phyloP scores from a whole-genome alignment of 352 stramenopile genomes.

The Phytophthora pinifolia region DNA sequence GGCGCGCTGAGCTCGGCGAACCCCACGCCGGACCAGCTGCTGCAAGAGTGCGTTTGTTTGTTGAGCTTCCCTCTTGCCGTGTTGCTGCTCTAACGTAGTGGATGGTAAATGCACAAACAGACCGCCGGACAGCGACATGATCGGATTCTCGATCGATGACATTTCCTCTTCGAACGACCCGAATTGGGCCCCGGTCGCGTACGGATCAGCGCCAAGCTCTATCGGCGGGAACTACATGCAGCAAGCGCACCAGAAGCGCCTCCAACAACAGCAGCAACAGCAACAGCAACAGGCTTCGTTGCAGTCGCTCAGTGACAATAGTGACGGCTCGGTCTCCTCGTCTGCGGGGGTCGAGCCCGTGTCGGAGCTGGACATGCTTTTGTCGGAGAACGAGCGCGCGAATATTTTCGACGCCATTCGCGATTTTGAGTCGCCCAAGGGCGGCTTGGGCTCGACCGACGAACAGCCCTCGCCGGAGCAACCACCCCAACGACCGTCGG shows the following conservation, averaged over 20 bases:
- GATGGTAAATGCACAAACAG: conserved; percentile 10
- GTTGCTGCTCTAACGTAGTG: conserved; percentile 1
- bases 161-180: conserved; percentile 51
- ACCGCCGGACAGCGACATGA: conserved; percentile 55
- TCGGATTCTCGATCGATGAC: conserved; percentile 69
- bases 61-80: neutral
- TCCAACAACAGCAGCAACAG: conserved; percentile 17
- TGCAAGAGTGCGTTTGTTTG: conserved; percentile 53
- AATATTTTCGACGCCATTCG: conserved; percentile 76
- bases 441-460: conserved; percentile 13
- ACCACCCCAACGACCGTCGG: conserved; percentile 10
- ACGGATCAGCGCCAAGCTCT: conserved; percentile 26
- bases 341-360: conserved; percentile 22
- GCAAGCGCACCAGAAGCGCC: conserved; percentile 20
- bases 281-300: conserved; percentile 17
- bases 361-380: conserved; percentile 51
- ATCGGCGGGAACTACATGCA: conserved; percentile 28
- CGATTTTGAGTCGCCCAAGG: conserved; percentile 54
- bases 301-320: conserved; percentile 8
- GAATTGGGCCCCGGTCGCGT: conserved; percentile 26
- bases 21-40: conserved; percentile 39
- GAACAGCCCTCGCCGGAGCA: conserved; percentile 10
- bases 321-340: conserved; percentile 14
- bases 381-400: conserved; percentile 64
- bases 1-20: conserved; percentile 27